Base-by-base conservation (phyloP, 2,329 filamentous ascomycete species). In the Stachybotrys elegans region DNA sequence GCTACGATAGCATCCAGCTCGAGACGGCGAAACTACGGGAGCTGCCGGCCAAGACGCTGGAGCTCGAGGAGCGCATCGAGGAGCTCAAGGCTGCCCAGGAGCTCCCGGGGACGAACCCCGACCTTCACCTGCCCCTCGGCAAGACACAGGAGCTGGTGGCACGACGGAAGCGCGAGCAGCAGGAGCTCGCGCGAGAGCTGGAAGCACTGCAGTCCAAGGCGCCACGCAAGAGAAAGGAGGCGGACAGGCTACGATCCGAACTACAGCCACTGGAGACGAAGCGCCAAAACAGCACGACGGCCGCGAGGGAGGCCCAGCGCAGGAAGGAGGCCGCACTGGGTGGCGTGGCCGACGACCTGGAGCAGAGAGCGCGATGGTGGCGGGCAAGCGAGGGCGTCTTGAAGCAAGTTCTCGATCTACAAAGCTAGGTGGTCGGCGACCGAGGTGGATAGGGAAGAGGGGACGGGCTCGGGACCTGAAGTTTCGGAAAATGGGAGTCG, bases 351-450 rank as follows among this genome's bases (percentile, higher is more conserved):
- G 86, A 89, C 54, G 85, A 91, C 55, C 62, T 90, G 23, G 87
- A 91, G 60, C 83, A 87, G 62, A 76, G 81, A 53, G 87, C 84
- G 6, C 72, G 86, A 51, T 92, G 87, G 87, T 81, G 83, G 66
- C 77, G 79, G 51, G 83, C 82, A 16, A 81, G 79, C n/a, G 85
- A 89, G 57, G 67, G 69, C 8, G 75, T 72, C 12, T 61, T 90
- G 60, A 79, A 69, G 57, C 72, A 77, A 46, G 79, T 86, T 65
- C 58, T 89, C 52, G 79, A 82, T 51, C 68, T 81, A 75, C 53
- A 61, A 58, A 34, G 69, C 54, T 59, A n/a, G 31, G 5, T 4
- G n/a, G n/a, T n/a, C n/a, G n/a, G n/a, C n/a, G n/a, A n/a, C n/a
- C n/a, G n/a, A n/a, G n/a, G n/a, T n/a, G n/a, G 31, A 16, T 3